A percentile compares a stretch with the other conserved stretches of the same genome.
These are phyloP conservation scores for Diplotaxis tenuifolia DNA, from an alignment of 345 rosid species.

Conservation along the genomic window DNA sequence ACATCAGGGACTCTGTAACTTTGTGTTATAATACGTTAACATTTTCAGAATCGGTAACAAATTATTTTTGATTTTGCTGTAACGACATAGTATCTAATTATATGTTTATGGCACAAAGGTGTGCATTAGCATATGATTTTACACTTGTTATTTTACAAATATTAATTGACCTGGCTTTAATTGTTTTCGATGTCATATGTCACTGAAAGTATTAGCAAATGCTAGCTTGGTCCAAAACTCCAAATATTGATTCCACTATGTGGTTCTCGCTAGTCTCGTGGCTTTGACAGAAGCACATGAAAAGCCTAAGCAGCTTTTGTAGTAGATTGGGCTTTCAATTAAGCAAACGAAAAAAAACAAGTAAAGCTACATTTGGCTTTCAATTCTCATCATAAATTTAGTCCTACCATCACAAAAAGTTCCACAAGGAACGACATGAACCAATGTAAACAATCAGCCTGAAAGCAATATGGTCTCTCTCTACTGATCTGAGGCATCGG, in stretches of 20 bases:
- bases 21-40: neutral
- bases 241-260: no score
- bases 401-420: conserved; percentile 1
- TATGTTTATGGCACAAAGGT: neutral
- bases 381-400: conserved; percentile 1
- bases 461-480: conserved; percentile 13
- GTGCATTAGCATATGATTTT: neutral
- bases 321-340: neutral
- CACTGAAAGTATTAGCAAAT: no score
- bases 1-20: neutral
- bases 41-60: neutral
- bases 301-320: neutral
- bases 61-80: neutral
- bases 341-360: neutral
- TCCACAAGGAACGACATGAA: neutral
- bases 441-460: neutral
- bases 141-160: neutral
- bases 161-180: neutral
- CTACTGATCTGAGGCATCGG: conserved; percentile 34
- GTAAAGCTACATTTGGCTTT: neutral
- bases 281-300: neutral
- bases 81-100: neutral
- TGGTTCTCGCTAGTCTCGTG: neutral
- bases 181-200: neutral
- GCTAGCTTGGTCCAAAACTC: no score